Conservation (phyloP, 2,329 filamentous ascomycete species). For the Aspergillus oerlinghausenensis region DNA sequence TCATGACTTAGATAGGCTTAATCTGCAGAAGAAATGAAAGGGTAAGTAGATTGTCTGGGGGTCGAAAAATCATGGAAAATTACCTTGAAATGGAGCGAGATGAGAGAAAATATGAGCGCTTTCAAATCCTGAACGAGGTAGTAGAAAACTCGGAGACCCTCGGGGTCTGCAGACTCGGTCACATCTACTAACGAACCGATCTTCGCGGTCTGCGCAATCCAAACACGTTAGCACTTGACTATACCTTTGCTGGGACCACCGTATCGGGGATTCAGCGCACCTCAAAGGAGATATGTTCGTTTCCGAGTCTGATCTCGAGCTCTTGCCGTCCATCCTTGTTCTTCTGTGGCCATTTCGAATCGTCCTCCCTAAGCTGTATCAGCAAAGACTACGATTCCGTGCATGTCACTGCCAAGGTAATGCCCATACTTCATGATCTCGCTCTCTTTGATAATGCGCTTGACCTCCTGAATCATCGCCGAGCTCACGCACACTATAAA, state of each 20-base stretch:
- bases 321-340: conserved; percentile 98
- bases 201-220: conserved; percentile 72
- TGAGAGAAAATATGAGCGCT: conserved; percentile 92
- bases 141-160: conserved; percentile 95
- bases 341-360: conserved; percentile 97
- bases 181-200: conserved; percentile 97
- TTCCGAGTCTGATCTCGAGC: conserved; percentile 87
- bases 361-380: conserved; percentile 70
- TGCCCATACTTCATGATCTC: conserved; percentile 84
- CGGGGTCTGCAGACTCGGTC: conserved; percentile 90
- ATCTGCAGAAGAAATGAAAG: conserved; percentile 36
- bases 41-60: background rate
- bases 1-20: conserved; percentile 45
- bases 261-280: conserved; percentile 41
- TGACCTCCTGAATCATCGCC: conserved; percentile 86
- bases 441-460: conserved; percentile 92
- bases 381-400: conserved; percentile 7
- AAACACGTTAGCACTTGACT: background rate
- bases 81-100: conserved; percentile 94
- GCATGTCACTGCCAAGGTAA: background rate
- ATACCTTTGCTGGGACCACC: background rate
- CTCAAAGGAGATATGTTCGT: conserved; percentile 97
- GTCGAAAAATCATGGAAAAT: background rate
- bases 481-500: conserved; percentile 87
- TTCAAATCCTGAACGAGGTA: conserved; percentile 97